phyloP scores from a whole-genome alignment of 306 rosid genomes.

The Cicer arietinum region DNA sequence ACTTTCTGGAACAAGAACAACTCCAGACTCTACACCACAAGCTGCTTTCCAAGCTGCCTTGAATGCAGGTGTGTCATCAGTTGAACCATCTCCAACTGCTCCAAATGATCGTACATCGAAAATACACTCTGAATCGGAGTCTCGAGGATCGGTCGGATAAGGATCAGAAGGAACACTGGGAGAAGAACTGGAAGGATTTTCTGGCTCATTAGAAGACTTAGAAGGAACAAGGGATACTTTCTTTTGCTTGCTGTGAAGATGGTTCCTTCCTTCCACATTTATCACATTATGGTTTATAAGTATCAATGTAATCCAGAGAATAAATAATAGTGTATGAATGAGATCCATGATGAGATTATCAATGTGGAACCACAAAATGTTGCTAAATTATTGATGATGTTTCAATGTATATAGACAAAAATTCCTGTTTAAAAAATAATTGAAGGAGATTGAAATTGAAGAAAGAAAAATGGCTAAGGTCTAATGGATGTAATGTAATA shows the following conservation, averaged over 20 bases:
- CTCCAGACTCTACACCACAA: slow-evolving; percentile 77
- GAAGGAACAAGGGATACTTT: slow-evolving; percentile 38
- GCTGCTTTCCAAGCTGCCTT: slow-evolving; percentile 93
- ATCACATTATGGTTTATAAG: slow-evolving; percentile 41
- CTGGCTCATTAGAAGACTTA: slow-evolving; percentile 37
- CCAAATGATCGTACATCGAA: slow-evolving; percentile 77
- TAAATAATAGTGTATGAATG: slow-evolving; percentile 39
- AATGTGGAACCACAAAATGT: slow-evolving; percentile 44
- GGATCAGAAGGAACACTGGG: slow-evolving; percentile 66
- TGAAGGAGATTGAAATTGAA: slow-evolving; percentile 27
- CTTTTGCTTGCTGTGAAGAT: slow-evolving; percentile 61
- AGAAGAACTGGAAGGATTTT: slow-evolving; percentile 45
- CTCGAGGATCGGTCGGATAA: slow-evolving; percentile 57
- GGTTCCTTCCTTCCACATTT: slow-evolving; percentile 81
- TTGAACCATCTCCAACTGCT: slow-evolving; percentile 85
- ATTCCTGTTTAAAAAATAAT: slow-evolving; percentile 33
- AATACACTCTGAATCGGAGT: slow-evolving; percentile 42
- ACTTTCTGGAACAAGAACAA: slow-evolving; percentile 67
- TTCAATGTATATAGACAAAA: slow-evolving; percentile 46
- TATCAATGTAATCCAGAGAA: slow-evolving; percentile 47
- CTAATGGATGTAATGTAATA: neutral
- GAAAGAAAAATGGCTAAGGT: slow-evolving; percentile 39
- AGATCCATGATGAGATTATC: slow-evolving; percentile 54
- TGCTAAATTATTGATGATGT: slow-evolving; percentile 35
- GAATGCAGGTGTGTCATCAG: slow-evolving; percentile 88